Evolutionary conservation across 331 rosid species (phyloP).

Genomic region (Saraca asoca): DNA sequence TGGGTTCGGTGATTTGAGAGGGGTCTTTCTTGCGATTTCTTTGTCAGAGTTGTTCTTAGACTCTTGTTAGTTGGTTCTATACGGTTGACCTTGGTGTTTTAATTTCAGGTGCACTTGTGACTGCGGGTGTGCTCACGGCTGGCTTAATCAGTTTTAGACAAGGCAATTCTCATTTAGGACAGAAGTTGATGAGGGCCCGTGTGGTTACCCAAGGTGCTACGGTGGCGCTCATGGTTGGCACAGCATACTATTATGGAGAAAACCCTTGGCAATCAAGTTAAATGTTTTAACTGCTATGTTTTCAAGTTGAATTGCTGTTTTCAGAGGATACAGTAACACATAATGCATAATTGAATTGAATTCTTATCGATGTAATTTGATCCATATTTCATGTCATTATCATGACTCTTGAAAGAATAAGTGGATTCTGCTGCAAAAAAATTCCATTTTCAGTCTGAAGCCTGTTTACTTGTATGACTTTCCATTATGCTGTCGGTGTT

Average conservation of each 20-base stretch:
- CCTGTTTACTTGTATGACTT: too few species aligned
- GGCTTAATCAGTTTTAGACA: conserved; percentile 84
- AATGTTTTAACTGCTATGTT: conserved; percentile 26
- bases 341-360: conserved; percentile 30
- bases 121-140: conserved; percentile 93
- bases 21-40: neutral
- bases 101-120: conserved; percentile 74
- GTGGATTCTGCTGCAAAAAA: neutral
- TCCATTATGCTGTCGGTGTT: too few species aligned
- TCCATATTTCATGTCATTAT: conserved; percentile 20
- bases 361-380: conserved; percentile 32
- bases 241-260: conserved; percentile 82
- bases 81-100: conserved; percentile 23
- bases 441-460: neutral
- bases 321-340: neutral
- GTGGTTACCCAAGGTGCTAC: conserved; percentile 94
- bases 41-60: neutral
- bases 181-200: conserved; percentile 95
- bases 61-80: neutral
- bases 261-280: conserved; percentile 70
- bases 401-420: neutral
- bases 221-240: conserved; percentile 97
- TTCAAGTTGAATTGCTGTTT: neutral
- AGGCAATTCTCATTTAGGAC: conserved; percentile 91
- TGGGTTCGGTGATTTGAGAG: conserved; percentile 2